A percentile compares a stretch with the other conserved stretches of the same genome.
Evolutionary conservation across 257 asterid genomes (phyloP).

Genomic region (Haberlea rhodopensis): DNA sequence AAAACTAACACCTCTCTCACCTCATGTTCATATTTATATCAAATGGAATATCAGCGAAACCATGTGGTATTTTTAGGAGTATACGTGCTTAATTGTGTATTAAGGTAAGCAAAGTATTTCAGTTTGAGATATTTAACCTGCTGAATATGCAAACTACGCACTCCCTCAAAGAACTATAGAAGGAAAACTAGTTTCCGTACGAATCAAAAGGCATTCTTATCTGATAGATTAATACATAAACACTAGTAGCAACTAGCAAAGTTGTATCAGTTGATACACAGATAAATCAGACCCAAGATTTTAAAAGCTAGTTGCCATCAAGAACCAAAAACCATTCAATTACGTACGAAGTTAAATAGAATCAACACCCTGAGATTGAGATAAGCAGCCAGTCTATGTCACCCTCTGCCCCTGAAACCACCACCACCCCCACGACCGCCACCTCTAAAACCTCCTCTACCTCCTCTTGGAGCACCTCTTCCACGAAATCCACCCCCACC

Average conservation of each 20-base stretch:
- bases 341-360: neutral
- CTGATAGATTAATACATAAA: neutral
- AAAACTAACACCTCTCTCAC: too few relatives aligned
- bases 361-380: neutral
- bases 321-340: neutral
- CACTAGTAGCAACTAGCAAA: neutral
- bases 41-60: too few relatives aligned
- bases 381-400: slow-evolving; percentile 35
- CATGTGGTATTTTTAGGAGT: too few relatives aligned
- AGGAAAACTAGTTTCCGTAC: neutral
- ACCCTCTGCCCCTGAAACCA: slow-evolving; percentile 81
- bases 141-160: neutral
- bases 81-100: too few relatives aligned
- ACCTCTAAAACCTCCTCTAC: slow-evolving; percentile 56
- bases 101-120: too few relatives aligned
- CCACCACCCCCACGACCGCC: slow-evolving; percentile 55
- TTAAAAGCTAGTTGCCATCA: neutral
- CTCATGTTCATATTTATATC: too few relatives aligned
- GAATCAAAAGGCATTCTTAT: neutral
- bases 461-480: slow-evolving; percentile 69
- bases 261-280: neutral
- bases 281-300: neutral
- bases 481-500: too few relatives aligned
- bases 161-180: too few relatives aligned
- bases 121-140: neutral